Conservation (phyloP, 805 yeast genomes). For the Wickerhamomyces tratensis region DNA sequence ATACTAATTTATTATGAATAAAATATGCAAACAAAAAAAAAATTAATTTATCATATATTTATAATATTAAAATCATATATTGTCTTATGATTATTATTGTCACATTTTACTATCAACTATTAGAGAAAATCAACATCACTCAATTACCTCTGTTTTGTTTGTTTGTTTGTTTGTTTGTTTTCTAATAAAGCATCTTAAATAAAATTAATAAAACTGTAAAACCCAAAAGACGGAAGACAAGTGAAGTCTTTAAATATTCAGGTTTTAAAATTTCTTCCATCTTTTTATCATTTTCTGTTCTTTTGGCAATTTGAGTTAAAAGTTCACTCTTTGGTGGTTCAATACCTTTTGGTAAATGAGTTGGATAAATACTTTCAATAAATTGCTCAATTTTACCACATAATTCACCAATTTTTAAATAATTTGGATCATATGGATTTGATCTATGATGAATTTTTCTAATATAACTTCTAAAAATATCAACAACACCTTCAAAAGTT, state of each 20-base stretch:
- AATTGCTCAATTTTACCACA: slow-evolving; percentile 87
- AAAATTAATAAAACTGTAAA: slow-evolving; percentile 1
- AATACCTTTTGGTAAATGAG: slow-evolving; percentile 46
- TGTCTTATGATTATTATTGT: too few relatives aligned
- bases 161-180: too few relatives aligned
- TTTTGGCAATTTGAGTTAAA: slow-evolving; percentile 30
- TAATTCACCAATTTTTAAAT: slow-evolving; percentile 69
- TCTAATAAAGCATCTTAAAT: too few relatives aligned
- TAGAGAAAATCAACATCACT: too few relatives aligned
- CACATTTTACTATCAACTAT: too few relatives aligned
- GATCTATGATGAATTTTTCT: slow-evolving; percentile 73
- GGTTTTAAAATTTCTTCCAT: slow-evolving; percentile 13
- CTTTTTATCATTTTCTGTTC: slow-evolving; percentile 31
- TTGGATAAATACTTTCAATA: slow-evolving; percentile 69
- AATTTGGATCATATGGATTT: slow-evolving; percentile 77
- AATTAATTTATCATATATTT: too few relatives aligned
- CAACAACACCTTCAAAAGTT: slow-evolving; percentile 65
- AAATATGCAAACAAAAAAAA: too few relatives aligned
- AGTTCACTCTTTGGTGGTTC: slow-evolving; percentile 27
- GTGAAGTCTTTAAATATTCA: slow-evolving; percentile 18
- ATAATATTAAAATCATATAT: too few relatives aligned
- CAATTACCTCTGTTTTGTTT: too few relatives aligned
- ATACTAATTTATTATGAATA: too few relatives aligned
- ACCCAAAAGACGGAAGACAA: slow-evolving; percentile 8
- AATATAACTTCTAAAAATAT: slow-evolving; percentile 67